phyloP scores from a whole-genome alignment of 1,284 basidiomycete genomes.

The Wolfiporia cocos region DNA sequence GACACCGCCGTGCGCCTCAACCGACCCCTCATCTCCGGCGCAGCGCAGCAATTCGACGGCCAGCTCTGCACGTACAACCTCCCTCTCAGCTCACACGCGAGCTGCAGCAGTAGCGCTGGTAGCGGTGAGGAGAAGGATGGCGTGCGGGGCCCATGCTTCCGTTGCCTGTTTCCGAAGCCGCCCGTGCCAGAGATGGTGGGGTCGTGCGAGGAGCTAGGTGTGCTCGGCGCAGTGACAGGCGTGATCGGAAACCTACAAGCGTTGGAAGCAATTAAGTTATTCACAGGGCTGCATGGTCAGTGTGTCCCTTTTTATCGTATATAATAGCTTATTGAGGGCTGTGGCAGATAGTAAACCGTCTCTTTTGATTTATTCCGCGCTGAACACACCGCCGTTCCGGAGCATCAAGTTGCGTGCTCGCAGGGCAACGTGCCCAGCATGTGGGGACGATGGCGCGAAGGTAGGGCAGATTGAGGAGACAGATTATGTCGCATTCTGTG shows the following conservation, averaged over 20 bases:
- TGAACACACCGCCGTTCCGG: slow-evolving; percentile 71
- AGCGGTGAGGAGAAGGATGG: too few species aligned
- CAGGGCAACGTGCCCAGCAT: slow-evolving; percentile 57
- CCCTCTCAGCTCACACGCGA: too few species aligned
- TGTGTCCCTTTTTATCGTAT: slow-evolving; percentile 3
- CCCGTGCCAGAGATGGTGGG: slow-evolving; percentile 59
- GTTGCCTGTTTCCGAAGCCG: slow-evolving; percentile 86
- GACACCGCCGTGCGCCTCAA: slow-evolving; percentile 75
- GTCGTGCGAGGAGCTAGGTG: slow-evolving; percentile 88
- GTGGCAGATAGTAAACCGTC: slow-evolving; percentile 49
- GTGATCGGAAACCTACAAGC: slow-evolving; percentile 92
- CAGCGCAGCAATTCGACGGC: slow-evolving; percentile 89
- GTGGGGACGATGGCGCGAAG: slow-evolving; percentile 42
- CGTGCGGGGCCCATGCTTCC: slow-evolving; percentile 95
- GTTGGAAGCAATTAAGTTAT: slow-evolving; percentile 80
- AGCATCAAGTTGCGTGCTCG: slow-evolving; percentile 73
- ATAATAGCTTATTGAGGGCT: not conserved
- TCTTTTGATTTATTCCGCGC: slow-evolving; percentile 69
- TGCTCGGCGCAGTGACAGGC: slow-evolving; percentile 88
- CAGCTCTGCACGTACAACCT: slow-evolving; percentile 82
- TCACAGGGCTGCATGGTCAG: slow-evolving; percentile 69
- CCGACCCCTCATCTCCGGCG: slow-evolving; percentile 87
- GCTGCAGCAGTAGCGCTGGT: too few species aligned
- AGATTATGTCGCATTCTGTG: slow-evolving; percentile 80
- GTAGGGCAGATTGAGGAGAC: slow-evolving; percentile 42